phyloP scores from a whole-genome alignment of 1,284 basidiomycete genomes.

The Hemileia vastatrix region DNA sequence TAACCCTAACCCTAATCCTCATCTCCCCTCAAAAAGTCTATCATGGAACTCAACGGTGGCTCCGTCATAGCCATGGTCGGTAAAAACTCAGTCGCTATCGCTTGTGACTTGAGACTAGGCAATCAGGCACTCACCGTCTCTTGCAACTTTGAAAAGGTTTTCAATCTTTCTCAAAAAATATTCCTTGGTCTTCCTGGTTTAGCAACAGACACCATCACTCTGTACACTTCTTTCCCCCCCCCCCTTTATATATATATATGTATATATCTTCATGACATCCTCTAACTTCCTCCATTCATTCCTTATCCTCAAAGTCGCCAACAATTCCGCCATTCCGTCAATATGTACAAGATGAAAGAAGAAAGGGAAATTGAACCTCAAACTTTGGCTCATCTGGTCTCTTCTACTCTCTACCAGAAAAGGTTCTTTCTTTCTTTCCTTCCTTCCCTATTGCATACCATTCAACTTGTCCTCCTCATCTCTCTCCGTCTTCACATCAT shows the following conservation, averaged over 20 bases:
- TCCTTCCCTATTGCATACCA: neutral
- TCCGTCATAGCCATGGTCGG: conserved; percentile 98
- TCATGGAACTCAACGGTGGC: conserved; percentile 74
- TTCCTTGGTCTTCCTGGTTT: conserved; percentile 88
- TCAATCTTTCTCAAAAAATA: conserved; percentile 83
- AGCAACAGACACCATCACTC: conserved; percentile 81
- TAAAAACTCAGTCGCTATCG: conserved; percentile 98
- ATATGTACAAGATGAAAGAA: conserved; percentile 99
- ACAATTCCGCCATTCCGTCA: conserved; percentile 81
- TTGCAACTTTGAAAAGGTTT: conserved; percentile 91
- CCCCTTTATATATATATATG: too few relatives aligned
- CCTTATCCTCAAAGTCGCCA: conserved; percentile 48
- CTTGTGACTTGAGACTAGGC: conserved; percentile 85
- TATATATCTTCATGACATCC: too few relatives aligned
- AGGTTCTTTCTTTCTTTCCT: conserved; percentile 49
- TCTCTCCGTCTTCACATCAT: neutral
- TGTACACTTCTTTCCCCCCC: conserved; percentile 49
- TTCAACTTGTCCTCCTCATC: neutral
- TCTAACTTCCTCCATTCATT: neutral
- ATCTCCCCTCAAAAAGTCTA: too few relatives aligned
- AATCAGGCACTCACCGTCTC: conserved; percentile 81
- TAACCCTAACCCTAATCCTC: too few relatives aligned
- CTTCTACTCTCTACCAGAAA: conserved; percentile 92
- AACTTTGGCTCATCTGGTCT: conserved; percentile 91
- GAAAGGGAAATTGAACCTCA: conserved; percentile 93